Base-by-base conservation (phyloP, 495 filamentous ascomycete genomes). In the Lophiostoma macrostomum region DNA sequence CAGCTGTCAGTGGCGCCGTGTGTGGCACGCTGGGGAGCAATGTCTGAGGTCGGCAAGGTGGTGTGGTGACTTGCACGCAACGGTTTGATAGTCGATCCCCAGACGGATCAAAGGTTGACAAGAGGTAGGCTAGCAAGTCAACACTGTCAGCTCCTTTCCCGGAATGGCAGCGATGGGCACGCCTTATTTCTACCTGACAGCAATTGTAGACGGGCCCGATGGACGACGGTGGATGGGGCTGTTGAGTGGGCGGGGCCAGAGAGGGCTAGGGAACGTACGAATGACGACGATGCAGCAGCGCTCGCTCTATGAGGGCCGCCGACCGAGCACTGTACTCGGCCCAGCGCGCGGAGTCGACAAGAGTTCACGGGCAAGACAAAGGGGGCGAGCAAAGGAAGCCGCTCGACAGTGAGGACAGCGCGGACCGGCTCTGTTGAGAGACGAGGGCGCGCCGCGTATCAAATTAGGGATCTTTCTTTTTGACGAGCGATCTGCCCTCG, bases 171-270 rank as follows among this genome's bases (percentile, higher is more conserved):
- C 25, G 53, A 56, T 50, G 24, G 43, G 23, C 53, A 25, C 5
- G 43, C 23, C 37, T 34, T 56, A 34, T 39, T 39, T 40, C 43
- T 54, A 46, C 50, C 44, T 27, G 7, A n/a, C n/a, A n/a, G 7
- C 24, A 43, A 6, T 28, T 16, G 51, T 24, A 29, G 22, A 14
- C 13, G 12, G 18, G 5, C 39, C 28, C 20, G 53, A 47, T 50
- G 16, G 32, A 43, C 42, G 48, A 51, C 48, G 48, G 28, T 34
- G 10, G n/a, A n/a, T n/a, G n/a, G n/a, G n/a, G n/a, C n/a, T n/a
- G n/a, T n/a, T n/a, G n/a, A n/a, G n/a, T n/a, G n/a, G n/a, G n/a
- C n/a, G n/a, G n/a, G n/a, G n/a, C n/a, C n/a, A n/a, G n/a, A n/a
- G n/a, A n/a, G n/a, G n/a, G n/a, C n/a, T n/a, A n/a, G n/a, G n/a